phyloP scores from a whole-genome alignment of 371 early-diverging fungal species.

The Mucor piriformis region DNA sequence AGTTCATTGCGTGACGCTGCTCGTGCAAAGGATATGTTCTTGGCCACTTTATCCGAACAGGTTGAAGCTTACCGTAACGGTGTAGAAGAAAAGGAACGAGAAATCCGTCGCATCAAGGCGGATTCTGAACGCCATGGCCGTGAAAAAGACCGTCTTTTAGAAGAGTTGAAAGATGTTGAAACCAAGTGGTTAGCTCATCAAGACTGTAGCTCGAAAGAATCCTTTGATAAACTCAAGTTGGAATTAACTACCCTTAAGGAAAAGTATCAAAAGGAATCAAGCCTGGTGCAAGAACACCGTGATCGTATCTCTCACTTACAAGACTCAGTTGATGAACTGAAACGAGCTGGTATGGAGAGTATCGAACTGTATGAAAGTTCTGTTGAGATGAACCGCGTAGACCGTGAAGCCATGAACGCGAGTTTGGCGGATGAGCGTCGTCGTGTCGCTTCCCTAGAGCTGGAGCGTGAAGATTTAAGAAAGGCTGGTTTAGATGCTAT shows the following conservation, averaged over 20 bases:
- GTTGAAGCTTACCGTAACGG: constrained; percentile 49
- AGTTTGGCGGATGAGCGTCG: constrained; percentile 44
- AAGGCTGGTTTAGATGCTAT: constrained; percentile 31
- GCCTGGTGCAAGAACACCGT: constrained; percentile 29
- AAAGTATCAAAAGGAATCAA: constrained; percentile 27
- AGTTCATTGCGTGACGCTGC: constrained; percentile 47
- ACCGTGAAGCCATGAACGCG: constrained; percentile 52
- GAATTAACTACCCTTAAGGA: constrained; percentile 37
- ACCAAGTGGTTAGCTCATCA: constrained; percentile 41
- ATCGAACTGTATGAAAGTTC: constrained; percentile 58
- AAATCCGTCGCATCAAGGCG: constrained; percentile 43
- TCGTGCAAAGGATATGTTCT: constrained; percentile 55
- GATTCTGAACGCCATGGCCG: constrained; percentile 45
- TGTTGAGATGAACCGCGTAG: constrained; percentile 50
- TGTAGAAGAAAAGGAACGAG: constrained; percentile 53
- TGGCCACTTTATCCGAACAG: constrained; percentile 48
- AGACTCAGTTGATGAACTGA: constrained; percentile 49
- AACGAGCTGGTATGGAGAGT: constrained; percentile 57
- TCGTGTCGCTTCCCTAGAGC: constrained; percentile 25
- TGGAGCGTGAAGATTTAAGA: constrained; percentile 24
- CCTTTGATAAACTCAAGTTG: constrained; percentile 40
- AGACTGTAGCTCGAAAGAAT: constrained; percentile 38
- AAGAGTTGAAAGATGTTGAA: constrained; percentile 46
- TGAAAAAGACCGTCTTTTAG: constrained; percentile 43
- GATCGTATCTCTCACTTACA: constrained; percentile 37